Evolutionary conservation across 495 filamentous ascomycete genomes (phyloP), one percentile per base, ranked within the genome.

Genomic region (Tuber aestivum): DNA sequence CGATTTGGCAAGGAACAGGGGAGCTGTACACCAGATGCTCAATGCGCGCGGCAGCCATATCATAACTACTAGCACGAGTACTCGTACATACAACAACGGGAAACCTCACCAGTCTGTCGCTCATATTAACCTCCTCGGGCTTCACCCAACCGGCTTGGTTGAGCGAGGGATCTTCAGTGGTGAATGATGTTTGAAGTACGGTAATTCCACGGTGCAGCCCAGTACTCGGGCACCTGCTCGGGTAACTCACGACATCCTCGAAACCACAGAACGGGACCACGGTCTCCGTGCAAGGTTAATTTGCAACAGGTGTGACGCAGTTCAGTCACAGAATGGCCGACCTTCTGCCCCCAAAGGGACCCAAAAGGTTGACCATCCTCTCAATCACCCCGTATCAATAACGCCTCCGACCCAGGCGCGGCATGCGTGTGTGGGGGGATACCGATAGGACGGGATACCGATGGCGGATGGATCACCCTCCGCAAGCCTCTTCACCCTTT

Each of bases 1-100:
- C 69, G 21, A 75, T 75, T 75, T 45, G 70, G 72, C 74, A 76
- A 42, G 72, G 74, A 65, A 68, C 45, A 68, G 74, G 76, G 76
- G 27, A 69, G 69, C 74, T 72, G 77, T 72, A 79, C 77, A 70
- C 78, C 56, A 79, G 78, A 79, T 79, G 77, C 78, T 79, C 78
- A 79, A 79, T 79, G 78, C 77, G 78, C 77, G 75, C 75, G 70
- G 77, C 42, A 79, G 76, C 76, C 72, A 65, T 35, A 65, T 65
- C 56, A 35, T 65, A 35, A 12, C 56, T 3, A 65, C 56, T 35
- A 40, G 38, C 16, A 18, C n/a, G 45, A 4, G n/a, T 65, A 16
- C 56, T 35, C 27, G n/a, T n/a, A n/a, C n/a, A n/a, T n/a, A n/a
- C 12, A 65, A 35, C 27, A 65, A 7, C 16, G 56, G 20, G 27